These are phyloP conservation scores for Cryptosporidium ubiquitum DNA, from an alignment of 169 alveolate species.

Conservation along the genomic window DNA sequence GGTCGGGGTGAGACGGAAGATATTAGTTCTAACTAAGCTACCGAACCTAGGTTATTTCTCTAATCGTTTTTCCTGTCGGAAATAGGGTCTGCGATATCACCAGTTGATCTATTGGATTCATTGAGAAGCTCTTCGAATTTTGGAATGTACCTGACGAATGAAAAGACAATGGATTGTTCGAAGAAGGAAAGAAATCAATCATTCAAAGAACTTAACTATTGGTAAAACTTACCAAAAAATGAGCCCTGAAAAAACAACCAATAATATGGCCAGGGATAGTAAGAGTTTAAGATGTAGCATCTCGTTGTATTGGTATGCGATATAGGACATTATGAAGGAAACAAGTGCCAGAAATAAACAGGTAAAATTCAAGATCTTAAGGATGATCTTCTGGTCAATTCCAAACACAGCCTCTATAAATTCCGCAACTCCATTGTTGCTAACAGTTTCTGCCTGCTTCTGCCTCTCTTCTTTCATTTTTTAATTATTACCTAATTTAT, in stretches of 20 bases:
- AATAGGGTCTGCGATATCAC: no score
- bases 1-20: not conserved
- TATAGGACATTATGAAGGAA: constrained; percentile 44
- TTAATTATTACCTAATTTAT: not conserved
- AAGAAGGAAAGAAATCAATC: not conserved
- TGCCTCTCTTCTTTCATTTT: not conserved
- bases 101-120: not conserved
- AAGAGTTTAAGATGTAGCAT: constrained; percentile 34
- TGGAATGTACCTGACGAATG: constrained; percentile 42
- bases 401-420: constrained; percentile 40
- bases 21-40: no score
- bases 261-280: constrained; percentile 7
- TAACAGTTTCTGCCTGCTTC: not conserved
- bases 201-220: not conserved
- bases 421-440: constrained; percentile 9
- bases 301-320: constrained; percentile 56
- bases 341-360: constrained; percentile 45
- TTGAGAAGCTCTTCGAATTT: constrained; percentile 21
- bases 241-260: constrained; percentile 23
- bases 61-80: not conserved
- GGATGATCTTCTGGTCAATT: constrained; percentile 52
- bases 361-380: constrained; percentile 26
- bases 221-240: constrained; percentile 31
- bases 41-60: not conserved
- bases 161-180: not conserved